Evolutionary conservation across 139 green algal genomes (phyloP).

Genomic region (Chlorella sp.): DNA sequence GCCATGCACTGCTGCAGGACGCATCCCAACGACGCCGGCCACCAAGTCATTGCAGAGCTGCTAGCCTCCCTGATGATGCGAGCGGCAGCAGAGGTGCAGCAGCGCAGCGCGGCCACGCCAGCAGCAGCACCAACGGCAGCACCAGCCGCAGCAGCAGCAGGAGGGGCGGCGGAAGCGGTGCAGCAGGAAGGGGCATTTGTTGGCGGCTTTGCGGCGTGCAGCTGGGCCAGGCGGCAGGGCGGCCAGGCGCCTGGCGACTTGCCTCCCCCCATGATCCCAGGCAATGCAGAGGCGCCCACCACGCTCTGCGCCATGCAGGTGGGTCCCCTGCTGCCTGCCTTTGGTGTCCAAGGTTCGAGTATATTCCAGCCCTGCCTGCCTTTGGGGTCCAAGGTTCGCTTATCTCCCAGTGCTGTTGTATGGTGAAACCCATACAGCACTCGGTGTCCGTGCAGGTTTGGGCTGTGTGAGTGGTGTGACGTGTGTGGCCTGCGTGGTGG

Average conservation of each 20-base stretch:
- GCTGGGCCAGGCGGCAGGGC: background rate
- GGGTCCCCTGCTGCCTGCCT: too few relatives aligned
- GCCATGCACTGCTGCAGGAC: background rate
- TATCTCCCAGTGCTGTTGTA: too few relatives aligned
- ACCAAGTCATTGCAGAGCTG: constrained; percentile 5
- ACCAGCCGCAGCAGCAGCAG: too few relatives aligned
- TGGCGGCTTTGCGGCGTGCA: background rate
- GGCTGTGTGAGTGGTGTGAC: too few relatives aligned
- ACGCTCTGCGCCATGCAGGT: constrained; percentile 16
- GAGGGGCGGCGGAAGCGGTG: background rate
- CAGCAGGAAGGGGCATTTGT: background rate
- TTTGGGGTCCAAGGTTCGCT: too few relatives aligned
- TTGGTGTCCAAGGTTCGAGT: too few relatives aligned
- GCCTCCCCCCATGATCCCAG: background rate
- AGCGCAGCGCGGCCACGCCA: too few relatives aligned
- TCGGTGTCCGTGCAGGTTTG: too few relatives aligned
- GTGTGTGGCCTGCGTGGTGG: too few relatives aligned
- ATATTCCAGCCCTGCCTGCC: too few relatives aligned
- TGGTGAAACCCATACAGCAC: too few relatives aligned
- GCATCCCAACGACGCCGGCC: constrained; percentile 6
- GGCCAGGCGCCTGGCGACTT: background rate
- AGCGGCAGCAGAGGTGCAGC: background rate
- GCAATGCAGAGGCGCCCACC: background rate
- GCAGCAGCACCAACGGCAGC: too few relatives aligned
- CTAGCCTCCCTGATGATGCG: background rate